Base-by-base conservation (phyloP, 768 basidiomycete genomes). In the Lactifluus pinguis region DNA sequence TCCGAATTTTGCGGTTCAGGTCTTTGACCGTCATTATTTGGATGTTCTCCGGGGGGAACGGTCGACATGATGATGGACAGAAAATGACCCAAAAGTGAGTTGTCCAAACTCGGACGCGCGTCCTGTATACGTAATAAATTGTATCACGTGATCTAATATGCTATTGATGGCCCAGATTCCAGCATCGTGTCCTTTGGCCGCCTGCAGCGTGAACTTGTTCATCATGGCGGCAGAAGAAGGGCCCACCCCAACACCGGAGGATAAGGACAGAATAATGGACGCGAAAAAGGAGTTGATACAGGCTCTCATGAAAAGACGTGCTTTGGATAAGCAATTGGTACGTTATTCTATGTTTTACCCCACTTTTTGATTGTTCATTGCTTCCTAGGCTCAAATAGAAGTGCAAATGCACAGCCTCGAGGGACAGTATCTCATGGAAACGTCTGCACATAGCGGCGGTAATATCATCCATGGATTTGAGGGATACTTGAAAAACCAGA, bases 391-490 rank as follows among this genome's bases (percentile, higher is more conserved):
- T 21, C 80, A 85, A 66, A 77, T 88, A 59, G 91, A 93, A 73
- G 76, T 83, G 32, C 83, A 88, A 67, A 87, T 93, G 66, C 88
- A 88, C 73, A 84, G 82, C 62, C 77, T 89, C 30, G 91, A 93
- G 71, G 82, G 81, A 9, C 73, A 79, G 4, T 93, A 92, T 71
- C 76, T 93, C 39, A 81, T 83, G 7, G 91, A 93, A 55, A 92
- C 91, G 0, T 82, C 85, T 1, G 76, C 77, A 0, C 85, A 87
- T 62, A 85, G 83, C 66, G 89, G 90, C 17, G 91, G 91, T 34
- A 92, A 93, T 66, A 92, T 93, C 55, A 86, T 93, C 41, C 86
- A 86, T 67, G 91, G 91, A 4, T 92, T 92, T 65, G 91, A 92
- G 57, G 84, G 85, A 45, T 93, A 92, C 69, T 80, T 92, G 60